A percentile compares a stretch with the other conserved stretches of the same genome.
These are phyloP conservation scores for Chaetomium strumarium DNA, from an alignment of 2,329 filamentous ascomycete species.

Conservation along the genomic window DNA sequence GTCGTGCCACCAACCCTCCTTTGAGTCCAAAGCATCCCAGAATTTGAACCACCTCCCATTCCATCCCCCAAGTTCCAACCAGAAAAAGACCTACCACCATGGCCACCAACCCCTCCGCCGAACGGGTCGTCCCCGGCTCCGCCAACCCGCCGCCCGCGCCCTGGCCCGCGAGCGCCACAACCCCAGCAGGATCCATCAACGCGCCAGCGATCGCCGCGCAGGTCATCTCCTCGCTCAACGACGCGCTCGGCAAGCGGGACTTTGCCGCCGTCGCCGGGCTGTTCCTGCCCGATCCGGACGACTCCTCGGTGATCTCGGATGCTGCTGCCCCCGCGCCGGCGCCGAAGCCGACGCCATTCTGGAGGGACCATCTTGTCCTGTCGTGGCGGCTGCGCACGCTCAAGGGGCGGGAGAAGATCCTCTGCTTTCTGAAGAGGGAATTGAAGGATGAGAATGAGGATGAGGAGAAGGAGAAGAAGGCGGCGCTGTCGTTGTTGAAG, in stretches of 20 bases:
- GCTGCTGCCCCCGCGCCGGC: too few relatives aligned
- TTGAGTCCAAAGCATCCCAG: too few relatives aligned
- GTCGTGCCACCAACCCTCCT: too few relatives aligned
- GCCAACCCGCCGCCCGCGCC: slow-evolving; percentile 34
- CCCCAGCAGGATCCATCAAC: slow-evolving; percentile 29
- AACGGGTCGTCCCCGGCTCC: slow-evolving; percentile 32
- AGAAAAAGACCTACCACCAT: not conserved
- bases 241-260: slow-evolving; percentile 31
- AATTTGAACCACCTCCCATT: too few relatives aligned
- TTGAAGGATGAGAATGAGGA: slow-evolving; percentile 4
- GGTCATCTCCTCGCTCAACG: slow-evolving; percentile 36
- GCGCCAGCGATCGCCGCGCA: slow-evolving; percentile 32
- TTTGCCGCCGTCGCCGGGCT: slow-evolving; percentile 33
- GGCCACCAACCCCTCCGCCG: slow-evolving; percentile 21
- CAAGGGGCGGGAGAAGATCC: slow-evolving; percentile 39
- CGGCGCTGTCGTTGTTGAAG: too few relatives aligned
- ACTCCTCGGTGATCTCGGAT: too few relatives aligned
- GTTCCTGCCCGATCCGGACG: slow-evolving; percentile 37
- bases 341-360: slow-evolving; percentile 33
- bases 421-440: slow-evolving; percentile 27
- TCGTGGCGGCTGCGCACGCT: slow-evolving; percentile 52
- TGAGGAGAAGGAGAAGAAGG: too few relatives aligned
- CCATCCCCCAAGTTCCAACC: too few relatives aligned
- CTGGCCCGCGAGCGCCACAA: slow-evolving; percentile 35
- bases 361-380: slow-evolving; percentile 53